Evolutionary conservation across 2,329 filamentous ascomycete genomes (phyloP).

Genomic region (Colletotrichum tropicale): DNA sequence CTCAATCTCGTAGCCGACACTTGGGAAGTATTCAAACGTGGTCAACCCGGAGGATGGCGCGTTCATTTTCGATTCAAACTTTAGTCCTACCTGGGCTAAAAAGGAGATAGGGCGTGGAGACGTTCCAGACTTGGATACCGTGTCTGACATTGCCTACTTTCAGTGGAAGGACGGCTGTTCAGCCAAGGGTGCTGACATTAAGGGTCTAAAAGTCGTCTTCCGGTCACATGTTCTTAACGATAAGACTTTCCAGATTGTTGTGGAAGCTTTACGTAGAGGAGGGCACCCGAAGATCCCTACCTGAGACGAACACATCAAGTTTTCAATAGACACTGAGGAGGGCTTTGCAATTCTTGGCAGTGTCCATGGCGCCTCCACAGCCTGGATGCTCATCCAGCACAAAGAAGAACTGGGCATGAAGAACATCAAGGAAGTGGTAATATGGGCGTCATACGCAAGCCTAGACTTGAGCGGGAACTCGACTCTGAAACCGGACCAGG

Average conservation of each 20-base stretch:
- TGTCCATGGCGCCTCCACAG: not conserved
- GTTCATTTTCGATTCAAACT: not conserved
- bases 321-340: not conserved
- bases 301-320: not conserved
- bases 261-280: not conserved
- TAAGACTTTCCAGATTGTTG: not conserved
- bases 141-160: not conserved
- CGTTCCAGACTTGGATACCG: not conserved
- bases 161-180: not conserved
- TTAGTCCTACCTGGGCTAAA: not conserved
- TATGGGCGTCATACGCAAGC: not conserved
- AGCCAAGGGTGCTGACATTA: fast-evolving
- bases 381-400: not conserved
- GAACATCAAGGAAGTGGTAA: not conserved
- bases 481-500: not conserved
- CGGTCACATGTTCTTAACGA: not conserved
- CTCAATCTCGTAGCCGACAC: not conserved
- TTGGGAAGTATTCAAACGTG: not conserved
- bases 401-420: not conserved
- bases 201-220: not conserved
- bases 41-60: not conserved
- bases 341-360: not conserved
- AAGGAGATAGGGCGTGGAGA: not conserved
- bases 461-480: not conserved
- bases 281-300: not conserved